Evolutionary conservation across 768 basidiomycete genomes (phyloP).

Genomic region (Amanita pallidorosea): DNA sequence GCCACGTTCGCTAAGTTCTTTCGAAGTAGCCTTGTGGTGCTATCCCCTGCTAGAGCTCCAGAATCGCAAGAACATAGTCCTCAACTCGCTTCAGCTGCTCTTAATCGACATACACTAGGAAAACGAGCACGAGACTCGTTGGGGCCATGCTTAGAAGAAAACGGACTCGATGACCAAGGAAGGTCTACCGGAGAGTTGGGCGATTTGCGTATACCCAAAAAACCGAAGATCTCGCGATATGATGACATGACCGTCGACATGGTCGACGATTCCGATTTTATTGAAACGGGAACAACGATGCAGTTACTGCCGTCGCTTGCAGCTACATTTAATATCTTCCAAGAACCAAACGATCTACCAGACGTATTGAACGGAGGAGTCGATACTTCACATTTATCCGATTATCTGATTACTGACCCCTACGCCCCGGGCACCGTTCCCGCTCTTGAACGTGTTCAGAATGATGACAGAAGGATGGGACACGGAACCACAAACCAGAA

Average conservation of each 20-base stretch:
- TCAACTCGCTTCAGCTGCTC: background rate
- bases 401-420: conserved; percentile 35
- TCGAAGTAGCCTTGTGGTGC: conserved; percentile 14
- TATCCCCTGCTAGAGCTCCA: conserved; percentile 7
- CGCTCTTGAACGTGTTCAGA: conserved; percentile 6
- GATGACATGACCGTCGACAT: conserved; percentile 1
- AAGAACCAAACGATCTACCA: conserved; percentile 24
- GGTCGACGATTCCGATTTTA: background rate
- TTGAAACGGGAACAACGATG: conserved; percentile 9
- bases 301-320: conserved; percentile 15
- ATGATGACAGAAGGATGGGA: conserved; percentile 32
- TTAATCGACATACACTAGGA: background rate
- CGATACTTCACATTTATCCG: conserved; percentile 41
- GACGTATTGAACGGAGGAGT: conserved; percentile 33
- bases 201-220: conserved; percentile 2
- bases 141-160: background rate
- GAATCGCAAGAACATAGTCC: background rate
- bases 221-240: conserved; percentile 5
- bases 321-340: conserved; percentile 39
- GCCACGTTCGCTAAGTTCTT: background rate
- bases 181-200: background rate
- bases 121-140: conserved; percentile 2
- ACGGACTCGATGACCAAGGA: background rate
- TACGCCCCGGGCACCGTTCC: conserved; percentile 20
- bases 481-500: conserved; percentile 43